phyloP scores from a whole-genome alignment of 2,329 filamentous ascomycete genomes.

The Penicillium sp. region DNA sequence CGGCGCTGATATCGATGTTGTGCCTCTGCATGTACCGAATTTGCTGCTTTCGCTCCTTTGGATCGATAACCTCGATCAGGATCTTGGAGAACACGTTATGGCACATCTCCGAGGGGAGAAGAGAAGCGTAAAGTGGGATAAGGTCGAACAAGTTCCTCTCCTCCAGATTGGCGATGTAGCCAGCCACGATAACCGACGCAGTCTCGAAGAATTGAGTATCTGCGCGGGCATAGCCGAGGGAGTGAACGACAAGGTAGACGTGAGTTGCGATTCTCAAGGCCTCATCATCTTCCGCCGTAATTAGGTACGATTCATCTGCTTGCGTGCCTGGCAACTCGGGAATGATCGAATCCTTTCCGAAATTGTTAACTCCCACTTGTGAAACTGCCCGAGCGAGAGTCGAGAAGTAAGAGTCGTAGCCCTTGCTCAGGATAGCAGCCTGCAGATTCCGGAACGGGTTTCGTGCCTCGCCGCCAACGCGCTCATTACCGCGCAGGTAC shows the following conservation, averaged over 20 bases:
- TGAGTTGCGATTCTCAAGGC: conserved; percentile 68
- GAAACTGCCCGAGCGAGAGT: conserved; percentile 43
- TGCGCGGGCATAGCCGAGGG: conserved; percentile 51
- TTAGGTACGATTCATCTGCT: conserved; percentile 49
- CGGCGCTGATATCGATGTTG: conserved; percentile 67
- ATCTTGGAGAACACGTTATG: conserved; percentile 73
- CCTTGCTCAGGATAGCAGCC: conserved; percentile 42
- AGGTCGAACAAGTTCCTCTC: conserved; percentile 70
- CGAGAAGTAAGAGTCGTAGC: conserved; percentile 43
- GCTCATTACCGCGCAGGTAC: conserved; percentile 35
- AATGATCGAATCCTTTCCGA: conserved; percentile 33
- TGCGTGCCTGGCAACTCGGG: conserved; percentile 48
- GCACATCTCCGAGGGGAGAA: conserved; percentile 62
- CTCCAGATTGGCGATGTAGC: conserved; percentile 77
- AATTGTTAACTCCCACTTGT: conserved; percentile 29
- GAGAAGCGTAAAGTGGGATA: conserved; percentile 84
- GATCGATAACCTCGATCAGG: conserved; percentile 68
- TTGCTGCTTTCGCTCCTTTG: conserved; percentile 63
- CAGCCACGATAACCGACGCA: conserved; percentile 60
- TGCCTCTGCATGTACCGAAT: conserved; percentile 73
- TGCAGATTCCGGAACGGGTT: conserved; percentile 48
- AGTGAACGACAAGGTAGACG: conserved; percentile 63
- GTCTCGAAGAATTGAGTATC: conserved; percentile 63
- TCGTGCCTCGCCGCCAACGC: conserved; percentile 39
- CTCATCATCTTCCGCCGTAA: conserved; percentile 51